Conservation (phyloP, 129 eudicot species). For the Smallanthus sonchifolius region DNA sequence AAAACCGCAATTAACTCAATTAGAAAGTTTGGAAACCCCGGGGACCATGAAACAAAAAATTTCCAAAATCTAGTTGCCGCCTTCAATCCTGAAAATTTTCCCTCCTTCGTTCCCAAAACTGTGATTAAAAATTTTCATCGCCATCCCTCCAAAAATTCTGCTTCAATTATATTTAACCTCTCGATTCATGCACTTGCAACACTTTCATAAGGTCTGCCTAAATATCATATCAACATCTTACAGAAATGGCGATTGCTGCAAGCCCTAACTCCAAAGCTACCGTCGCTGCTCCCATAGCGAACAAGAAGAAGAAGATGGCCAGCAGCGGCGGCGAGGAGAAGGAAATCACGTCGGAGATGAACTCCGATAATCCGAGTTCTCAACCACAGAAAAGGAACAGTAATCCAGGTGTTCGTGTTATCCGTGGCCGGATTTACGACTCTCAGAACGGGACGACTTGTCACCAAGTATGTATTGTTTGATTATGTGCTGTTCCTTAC, state of each 20-base stretch:
- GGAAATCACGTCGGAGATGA: neutral
- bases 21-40: neutral
- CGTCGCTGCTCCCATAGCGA: slow-evolving; percentile 5
- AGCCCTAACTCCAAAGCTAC: slow-evolving; percentile 33
- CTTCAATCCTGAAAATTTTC: neutral
- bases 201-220: neutral
- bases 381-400: slow-evolving; percentile 46
- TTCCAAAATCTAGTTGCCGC: slow-evolving; percentile 11
- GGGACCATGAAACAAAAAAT: neutral
- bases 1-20: too few relatives aligned
- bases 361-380: neutral
- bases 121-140: slow-evolving; percentile 11
- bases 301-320: slow-evolving; percentile 5
- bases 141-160: slow-evolving; percentile 22
- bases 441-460: slow-evolving; percentile 68
- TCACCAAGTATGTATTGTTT: slow-evolving; percentile 55
- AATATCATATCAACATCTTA: neutral
- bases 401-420: slow-evolving; percentile 48
- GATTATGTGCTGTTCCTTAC: neutral
- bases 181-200: neutral
- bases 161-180: neutral
- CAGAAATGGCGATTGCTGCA: slow-evolving; percentile 54
- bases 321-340: neutral
- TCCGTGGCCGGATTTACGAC: slow-evolving; percentile 57
- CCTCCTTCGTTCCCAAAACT: slow-evolving; percentile 14